Conservation (phyloP, 1,139 yeast genomes). For the Blastobotrys serpentis region DNA sequence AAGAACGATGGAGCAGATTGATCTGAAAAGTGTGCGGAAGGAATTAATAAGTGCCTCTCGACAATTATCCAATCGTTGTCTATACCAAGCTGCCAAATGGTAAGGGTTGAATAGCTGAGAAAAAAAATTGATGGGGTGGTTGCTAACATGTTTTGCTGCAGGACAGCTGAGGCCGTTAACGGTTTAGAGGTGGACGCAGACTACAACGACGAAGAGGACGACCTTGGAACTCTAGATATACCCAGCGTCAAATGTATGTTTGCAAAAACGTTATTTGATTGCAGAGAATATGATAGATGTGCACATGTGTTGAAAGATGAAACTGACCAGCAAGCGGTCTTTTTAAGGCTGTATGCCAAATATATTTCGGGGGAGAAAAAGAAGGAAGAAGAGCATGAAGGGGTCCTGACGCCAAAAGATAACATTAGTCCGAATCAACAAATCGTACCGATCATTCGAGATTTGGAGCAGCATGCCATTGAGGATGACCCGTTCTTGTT, state of each 20-base stretch:
- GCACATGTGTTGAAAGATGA: conserved; percentile 53
- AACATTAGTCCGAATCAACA: conserved; percentile 38
- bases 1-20: conserved; percentile 11
- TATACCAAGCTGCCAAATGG: conserved; percentile 79
- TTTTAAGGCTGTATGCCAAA: conserved; percentile 65
- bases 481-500: conserved; percentile 58
- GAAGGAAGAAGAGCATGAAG: conserved; percentile 71
- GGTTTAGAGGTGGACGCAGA: conserved; percentile 45
- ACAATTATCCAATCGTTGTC: conserved; percentile 48
- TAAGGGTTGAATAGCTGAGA: conserved; percentile 56
- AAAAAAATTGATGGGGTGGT: too few relatives aligned
- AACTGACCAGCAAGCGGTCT: conserved; percentile 51
- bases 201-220: conserved; percentile 22
- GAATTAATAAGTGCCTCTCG: conserved; percentile 43
- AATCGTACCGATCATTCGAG: conserved; percentile 36
- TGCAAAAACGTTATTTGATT: conserved; percentile 74
- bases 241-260: conserved; percentile 39
- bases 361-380: conserved; percentile 73
- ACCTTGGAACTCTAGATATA: conserved; percentile 14
- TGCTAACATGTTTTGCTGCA: too few relatives aligned
- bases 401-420: conserved; percentile 51
- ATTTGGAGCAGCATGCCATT: conserved; percentile 30
- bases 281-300: conserved; percentile 84
- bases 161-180: conserved; percentile 69
- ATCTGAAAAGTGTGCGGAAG: conserved; percentile 30